phyloP scores from a whole-genome alignment of 2,329 filamentous ascomycete genomes.

The Claviceps lovelessii region DNA sequence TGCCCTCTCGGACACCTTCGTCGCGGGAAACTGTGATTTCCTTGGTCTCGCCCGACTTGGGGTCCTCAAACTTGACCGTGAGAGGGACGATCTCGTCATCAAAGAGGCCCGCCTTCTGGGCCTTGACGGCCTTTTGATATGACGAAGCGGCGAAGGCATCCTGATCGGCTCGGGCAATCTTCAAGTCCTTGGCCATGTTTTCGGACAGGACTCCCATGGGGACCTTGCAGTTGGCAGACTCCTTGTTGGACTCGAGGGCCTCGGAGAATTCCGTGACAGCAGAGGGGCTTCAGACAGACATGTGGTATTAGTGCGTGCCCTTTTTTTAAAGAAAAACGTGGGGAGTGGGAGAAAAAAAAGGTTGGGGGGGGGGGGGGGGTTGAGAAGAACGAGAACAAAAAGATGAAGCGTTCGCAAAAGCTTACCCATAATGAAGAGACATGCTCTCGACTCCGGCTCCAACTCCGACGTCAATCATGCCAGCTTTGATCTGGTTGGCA shows the following conservation, averaged over 20 bases:
- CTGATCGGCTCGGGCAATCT: slow-evolving; percentile 57
- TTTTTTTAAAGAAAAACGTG: too few relatives aligned
- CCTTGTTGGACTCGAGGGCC: slow-evolving; percentile 63
- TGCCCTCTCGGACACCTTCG: slow-evolving; percentile 72
- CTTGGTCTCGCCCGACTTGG: slow-evolving; percentile 76
- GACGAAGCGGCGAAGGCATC: slow-evolving; percentile 89
- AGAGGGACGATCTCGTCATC: slow-evolving; percentile 81
- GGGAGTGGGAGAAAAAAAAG: neutral
- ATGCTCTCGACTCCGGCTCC: slow-evolving; percentile 96
- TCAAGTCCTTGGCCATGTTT: slow-evolving; percentile 79
- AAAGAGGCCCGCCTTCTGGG: slow-evolving; percentile 81
- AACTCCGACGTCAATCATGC: slow-evolving; percentile 91
- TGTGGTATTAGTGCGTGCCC: neutral
- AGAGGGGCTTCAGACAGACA: slow-evolving; percentile 41
- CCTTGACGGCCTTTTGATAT: slow-evolving; percentile 77
- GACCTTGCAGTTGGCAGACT: slow-evolving; percentile 91
- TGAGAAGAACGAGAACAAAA: neutral
- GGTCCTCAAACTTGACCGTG: slow-evolving; percentile 76
- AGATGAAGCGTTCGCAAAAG: slow-evolving; percentile 4
- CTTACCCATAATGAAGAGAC: slow-evolving; percentile 77
- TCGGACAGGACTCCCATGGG: slow-evolving; percentile 92
- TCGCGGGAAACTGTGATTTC: slow-evolving; percentile 72
- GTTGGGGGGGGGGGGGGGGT: neutral
- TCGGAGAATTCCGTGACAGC: slow-evolving; percentile 92
- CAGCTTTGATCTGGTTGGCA: slow-evolving; percentile 76